Base-by-base conservation (phyloP, 306 rosid genomes). In the Trichosanthes cucumerina region DNA sequence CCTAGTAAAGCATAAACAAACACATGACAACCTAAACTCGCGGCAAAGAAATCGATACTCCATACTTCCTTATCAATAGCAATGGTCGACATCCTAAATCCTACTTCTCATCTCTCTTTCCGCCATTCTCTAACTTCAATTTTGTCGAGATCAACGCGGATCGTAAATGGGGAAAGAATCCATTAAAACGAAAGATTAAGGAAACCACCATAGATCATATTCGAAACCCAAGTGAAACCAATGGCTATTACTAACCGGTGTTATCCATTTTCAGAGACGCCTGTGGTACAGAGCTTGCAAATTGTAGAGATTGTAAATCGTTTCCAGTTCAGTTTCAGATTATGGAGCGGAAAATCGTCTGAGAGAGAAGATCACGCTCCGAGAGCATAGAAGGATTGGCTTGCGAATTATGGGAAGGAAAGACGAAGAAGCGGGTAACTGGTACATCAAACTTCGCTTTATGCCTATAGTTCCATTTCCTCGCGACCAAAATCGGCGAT, bases 71-170 rank as follows among this genome's bases (percentile, higher is more conserved):
- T 16, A n/a, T 3, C 62, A 31, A 74, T 4, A 49, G 0, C 41
- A 74, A 18, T 31, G 26, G 44, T 74, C 10, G 26, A 31, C 39
- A 10, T 47, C 44, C 60, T 74, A 31, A 31, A 74, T n/a, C 28
- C 78, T 74, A 74, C 38, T 50, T 74, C 58, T 26, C 78, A 9
- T 16, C 44, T 74, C 78, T 49, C 7, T 73, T 21, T 46, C 76
- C 60, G 39, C 44, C 60, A 34, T 73, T 73, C 24, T 49, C n/a
- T 74, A 15, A 74, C 10, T 50, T 33, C 39, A 15, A 15, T 9
- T 50, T 49, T n/a, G 39, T 50, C 31, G 9, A 50, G 18, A 74
- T 49, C 78, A 9, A 50, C 78, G 31, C 28, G 26, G 78, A 50
- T 74, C 78, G 28, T 49, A 73, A 73, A 73, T 49, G 44, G 44